Evolutionary conservation across 2,329 filamentous ascomycete species (phyloP).

Genomic region (Aspergillus calidoustus): DNA sequence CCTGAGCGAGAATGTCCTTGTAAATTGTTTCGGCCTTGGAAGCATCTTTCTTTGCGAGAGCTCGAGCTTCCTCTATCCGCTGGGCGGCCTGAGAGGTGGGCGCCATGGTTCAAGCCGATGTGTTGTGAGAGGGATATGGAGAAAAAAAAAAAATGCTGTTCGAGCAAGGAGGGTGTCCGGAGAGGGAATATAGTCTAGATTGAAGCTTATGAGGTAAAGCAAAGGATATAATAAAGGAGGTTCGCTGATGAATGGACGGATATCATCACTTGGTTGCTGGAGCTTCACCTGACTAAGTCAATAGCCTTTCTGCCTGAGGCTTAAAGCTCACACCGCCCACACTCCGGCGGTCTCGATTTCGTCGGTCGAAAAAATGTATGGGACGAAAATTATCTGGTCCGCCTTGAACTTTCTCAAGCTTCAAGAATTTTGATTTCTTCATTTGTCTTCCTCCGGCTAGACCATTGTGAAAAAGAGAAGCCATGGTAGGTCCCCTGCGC

Average conservation of each 20-base stretch:
- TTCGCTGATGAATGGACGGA: conserved; percentile 17
- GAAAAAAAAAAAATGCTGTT: conserved; percentile 3
- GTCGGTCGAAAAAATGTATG: conserved; percentile 32
- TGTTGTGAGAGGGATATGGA: conserved; percentile 12
- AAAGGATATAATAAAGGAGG: conserved; percentile 15
- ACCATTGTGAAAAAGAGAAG: conserved; percentile 21
- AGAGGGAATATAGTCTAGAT: not conserved
- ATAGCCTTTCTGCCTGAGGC: conserved; percentile 23
- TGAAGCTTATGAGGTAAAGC: conserved; percentile 1
- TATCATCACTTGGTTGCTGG: conserved; percentile 29
- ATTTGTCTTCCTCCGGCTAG: conserved; percentile 20
- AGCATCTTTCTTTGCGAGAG: conserved; percentile 78
- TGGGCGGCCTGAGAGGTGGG: conserved; percentile 57
- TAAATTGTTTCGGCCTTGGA: conserved; percentile 84
- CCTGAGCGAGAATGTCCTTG: conserved; percentile 85
- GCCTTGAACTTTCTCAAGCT: conserved; percentile 2
- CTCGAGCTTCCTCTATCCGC: conserved; percentile 86
- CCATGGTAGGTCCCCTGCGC: conserved; percentile 35
- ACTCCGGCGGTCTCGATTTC: conserved; percentile 34
- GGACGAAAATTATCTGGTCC: conserved; percentile 14
- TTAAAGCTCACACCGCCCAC: conserved; percentile 38
- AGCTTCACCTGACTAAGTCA: conserved; percentile 22
- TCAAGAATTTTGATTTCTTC: conserved; percentile 15
- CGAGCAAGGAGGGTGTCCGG: conserved; percentile 10
- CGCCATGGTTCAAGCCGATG: conserved; percentile 48